Evolutionary conservation across 1,139 yeast species (phyloP), one percentile per base, ranked within the genome.

Genomic region (Diutina ranongensis): DNA sequence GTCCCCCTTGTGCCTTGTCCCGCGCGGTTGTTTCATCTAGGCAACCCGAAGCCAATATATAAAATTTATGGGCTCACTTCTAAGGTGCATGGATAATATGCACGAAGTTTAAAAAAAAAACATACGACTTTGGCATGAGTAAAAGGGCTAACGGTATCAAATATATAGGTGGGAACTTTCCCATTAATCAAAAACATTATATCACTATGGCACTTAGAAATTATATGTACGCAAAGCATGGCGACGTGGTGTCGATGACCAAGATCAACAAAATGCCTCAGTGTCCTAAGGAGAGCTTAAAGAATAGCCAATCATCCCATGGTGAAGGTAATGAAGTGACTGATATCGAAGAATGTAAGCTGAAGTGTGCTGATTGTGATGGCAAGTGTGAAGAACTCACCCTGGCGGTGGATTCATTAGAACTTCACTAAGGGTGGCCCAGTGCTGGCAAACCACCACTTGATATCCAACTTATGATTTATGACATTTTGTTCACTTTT

Each of bases 151-250:
- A 12, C 25, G 5, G 1, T 1, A 25, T 31, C 15, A 31, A 12
- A 31, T 31, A 31, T 31, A 31, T 9, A n/a, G 34, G 15, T n/a
- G 13, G 34, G 19, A 33, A 7, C 15, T 10, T 5, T 8, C 8
- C 16, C 19, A 7, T n/a, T 33, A 35, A 19, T 18, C 21, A 35
- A 19, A 41, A 20, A 28, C n/a, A n/a, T n/a, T n/a, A n/a, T n/a
- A n/a, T n/a, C n/a, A n/a, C n/a, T n/a, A 68, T 68, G 74, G 74
- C 73, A 3, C 60, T 68, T 46, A 63, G 72, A 56, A 66, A 68
- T 51, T 68, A 68, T 50, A 50, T 68, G 46, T 68, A 68, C 51
- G 72, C 74, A 10, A 68, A 68, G 49, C 72, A 68, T 51, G 56
- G 54, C 46, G 53, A 54, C 45, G 52, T 49, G 49, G 15, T 52